Evolutionary conservation across 495 filamentous ascomycete genomes (phyloP).

Genomic region (Neurospora sp.): DNA sequence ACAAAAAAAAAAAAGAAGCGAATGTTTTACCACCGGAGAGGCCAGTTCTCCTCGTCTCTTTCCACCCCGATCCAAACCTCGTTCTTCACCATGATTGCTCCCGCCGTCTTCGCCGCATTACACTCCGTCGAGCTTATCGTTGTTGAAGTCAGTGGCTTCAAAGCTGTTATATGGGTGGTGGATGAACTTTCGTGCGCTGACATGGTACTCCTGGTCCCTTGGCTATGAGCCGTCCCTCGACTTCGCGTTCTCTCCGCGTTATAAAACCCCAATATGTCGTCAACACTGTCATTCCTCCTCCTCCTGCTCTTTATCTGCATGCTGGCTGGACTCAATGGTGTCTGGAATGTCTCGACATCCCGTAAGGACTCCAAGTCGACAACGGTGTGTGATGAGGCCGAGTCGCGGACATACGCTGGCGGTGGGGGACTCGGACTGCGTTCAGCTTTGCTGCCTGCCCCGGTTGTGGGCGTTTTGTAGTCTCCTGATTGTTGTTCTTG

Average conservation of each 20-base stretch:
- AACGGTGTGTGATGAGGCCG: conserved; percentile 15
- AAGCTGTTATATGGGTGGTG: not conserved
- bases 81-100: conserved; percentile 22
- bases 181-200: not conserved
- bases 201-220: not conserved
- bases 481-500: not conserved
- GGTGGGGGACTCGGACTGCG: not conserved
- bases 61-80: conserved; percentile 16
- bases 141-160: not conserved
- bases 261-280: conserved; percentile 25
- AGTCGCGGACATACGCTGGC: conserved; percentile 11
- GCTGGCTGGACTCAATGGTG: conserved; percentile 6
- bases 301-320: conserved; percentile 7
- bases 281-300: conserved; percentile 18
- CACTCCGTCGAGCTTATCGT: not conserved
- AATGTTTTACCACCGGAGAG: conserved; percentile 1
- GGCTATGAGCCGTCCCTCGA: conserved; percentile 1
- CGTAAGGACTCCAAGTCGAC: conserved; percentile 4
- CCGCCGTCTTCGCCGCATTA: not conserved
- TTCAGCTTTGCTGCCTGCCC: not conserved
- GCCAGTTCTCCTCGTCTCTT: conserved; percentile 17
- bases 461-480: not conserved
- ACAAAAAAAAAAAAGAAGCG: not conserved
- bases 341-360: conserved; percentile 1
- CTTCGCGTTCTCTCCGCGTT: conserved; percentile 13